Base-by-base conservation (phyloP, 139 green algal genomes). In the Pleodorina starrii region DNA sequence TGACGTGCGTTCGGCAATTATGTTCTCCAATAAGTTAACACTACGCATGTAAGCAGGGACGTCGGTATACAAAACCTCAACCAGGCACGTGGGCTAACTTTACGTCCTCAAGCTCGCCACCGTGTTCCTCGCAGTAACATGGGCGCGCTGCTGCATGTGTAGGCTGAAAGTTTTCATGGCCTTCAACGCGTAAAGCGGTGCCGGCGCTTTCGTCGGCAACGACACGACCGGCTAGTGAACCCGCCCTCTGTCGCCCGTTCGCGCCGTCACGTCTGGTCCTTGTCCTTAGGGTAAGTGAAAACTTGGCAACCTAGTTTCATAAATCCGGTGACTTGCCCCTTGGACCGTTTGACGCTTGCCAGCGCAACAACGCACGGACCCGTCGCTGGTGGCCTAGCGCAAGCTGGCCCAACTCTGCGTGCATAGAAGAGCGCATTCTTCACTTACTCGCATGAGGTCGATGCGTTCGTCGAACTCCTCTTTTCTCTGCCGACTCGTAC, bases 341-440 rank as follows among this genome's bases (percentile, higher is more conserved):
- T n/a, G n/a, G n/a, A n/a, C n/a, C n/a, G n/a, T n/a, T n/a, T n/a
- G n/a, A n/a, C n/a, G n/a, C n/a, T 5, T 80, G 72, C 72, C 72
- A 80, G 72, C 72, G 42, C 72, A 80, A 80, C 72, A 80, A 80
- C 72, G 38, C 72, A 59, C 72, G 19, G 40, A 80, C 72, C n/a
- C 16, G 40, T 14, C 16, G 19, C 21, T 40, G 11, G 16, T 73
- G 63, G 14, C 63, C 27, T 73, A 3, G 32, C 63, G 25, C 63
- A 36, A 73, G 63, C 63, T 23, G 63, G 29, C 63, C 11, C 63
- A 73, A 73, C 27, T 16, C 16, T 19, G 35, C 11, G 29, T 73
- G 63, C 29, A 36, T 73, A 38, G 35, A 38, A 73, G 11, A 73
- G 6, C 32, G 35, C 32, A 2, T 36, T 1, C 12, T 54, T 80